phyloP scores from a whole-genome alignment of 306 rosid species.

The peach (Prunus persica) region DNA sequence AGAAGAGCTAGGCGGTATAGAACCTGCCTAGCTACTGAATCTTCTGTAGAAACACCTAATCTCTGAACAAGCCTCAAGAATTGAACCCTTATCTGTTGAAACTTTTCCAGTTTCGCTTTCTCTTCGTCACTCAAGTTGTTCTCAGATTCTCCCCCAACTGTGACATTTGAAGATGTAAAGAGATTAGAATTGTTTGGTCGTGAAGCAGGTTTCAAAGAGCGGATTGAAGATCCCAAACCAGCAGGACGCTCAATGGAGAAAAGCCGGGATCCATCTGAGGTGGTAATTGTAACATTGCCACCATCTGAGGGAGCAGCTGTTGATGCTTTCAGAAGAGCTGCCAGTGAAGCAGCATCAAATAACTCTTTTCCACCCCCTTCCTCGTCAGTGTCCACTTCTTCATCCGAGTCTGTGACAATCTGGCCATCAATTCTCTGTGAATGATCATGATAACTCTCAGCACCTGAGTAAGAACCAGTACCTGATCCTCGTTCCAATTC shows the following conservation, averaged over 20 bases:
- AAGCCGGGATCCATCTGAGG: slow-evolving; percentile 88
- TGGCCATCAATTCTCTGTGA: slow-evolving; percentile 82
- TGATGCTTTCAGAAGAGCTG: slow-evolving; percentile 92
- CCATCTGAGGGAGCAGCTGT: slow-evolving; percentile 72
- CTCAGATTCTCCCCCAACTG: slow-evolving; percentile 44
- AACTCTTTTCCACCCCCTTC: slow-evolving; percentile 84
- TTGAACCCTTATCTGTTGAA: slow-evolving; percentile 74
- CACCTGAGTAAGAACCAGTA: slow-evolving; percentile 45
- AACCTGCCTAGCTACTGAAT: slow-evolving; percentile 82
- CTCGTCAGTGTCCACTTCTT: slow-evolving; percentile 80
- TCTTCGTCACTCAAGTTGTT: slow-evolving; percentile 75
- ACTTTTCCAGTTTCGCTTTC: slow-evolving; percentile 55
- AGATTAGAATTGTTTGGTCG: slow-evolving; percentile 56
- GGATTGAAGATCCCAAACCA: slow-evolving; percentile 87
- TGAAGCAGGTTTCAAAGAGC: slow-evolving; percentile 55
- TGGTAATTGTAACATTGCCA: slow-evolving; percentile 66
- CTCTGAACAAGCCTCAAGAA: slow-evolving; percentile 82
- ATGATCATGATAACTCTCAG: slow-evolving; percentile 47
- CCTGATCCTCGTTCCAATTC: slow-evolving; percentile 60
- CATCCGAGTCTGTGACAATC: slow-evolving; percentile 83
- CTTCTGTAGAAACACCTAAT: slow-evolving; percentile 72
- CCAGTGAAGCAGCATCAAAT: slow-evolving; percentile 90
- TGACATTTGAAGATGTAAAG: slow-evolving; percentile 43
- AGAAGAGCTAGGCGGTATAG: slow-evolving; percentile 67
- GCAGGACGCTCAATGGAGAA: slow-evolving; percentile 98